Evolutionary conservation across 1,284 basidiomycete genomes (phyloP), one percentile per base, ranked within the genome.

Genomic region (Chalciporus sp.): DNA sequence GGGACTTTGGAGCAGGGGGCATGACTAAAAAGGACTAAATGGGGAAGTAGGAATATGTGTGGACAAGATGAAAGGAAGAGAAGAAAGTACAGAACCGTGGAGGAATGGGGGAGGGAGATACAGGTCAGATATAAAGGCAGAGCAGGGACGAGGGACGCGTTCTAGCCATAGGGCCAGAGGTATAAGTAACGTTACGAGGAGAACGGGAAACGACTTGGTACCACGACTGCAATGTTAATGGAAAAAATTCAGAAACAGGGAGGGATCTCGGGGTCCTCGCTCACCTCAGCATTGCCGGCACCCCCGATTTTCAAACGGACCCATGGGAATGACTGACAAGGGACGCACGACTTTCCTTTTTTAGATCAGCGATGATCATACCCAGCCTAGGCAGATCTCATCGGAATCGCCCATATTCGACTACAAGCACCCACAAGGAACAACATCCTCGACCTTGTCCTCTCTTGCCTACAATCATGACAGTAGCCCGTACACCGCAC

Each of bases 1-100:
- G 62, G 14, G 74, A 67, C 67, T 75, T 73, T 43, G 70, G 61
- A 4, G 69, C 62, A 44, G 66, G 60, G 29, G 77, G 75, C 72
- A 79, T 72, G 53, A 33, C 56, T 59, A 63, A 71, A 69, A 62
- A 65, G 66, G 28, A 46, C 42, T 29, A 71, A 66, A 10, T 50
- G 46, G 39, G 33, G 37, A 46, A 48, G 42, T 20, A 26, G 31
- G 10, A 44, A 42, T 39, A 51, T 49, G 51, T 41, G 54, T 52
- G 26, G 20, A 35, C 35, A 39, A 16, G 20, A 14, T 6, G 12
- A 12, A 19, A 6, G 7, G 31, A 45, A 10, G 26, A 39, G 35
- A 31, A 23, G 39, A 52, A 49, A 40, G 41, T 46, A 48, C 47
- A 33, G 50, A 47, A 23, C n/a, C n/a, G 23, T 23, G 23, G 23